Evolutionary conservation across 768 basidiomycete genomes (phyloP).

Genomic region (Suillus plorans): DNA sequence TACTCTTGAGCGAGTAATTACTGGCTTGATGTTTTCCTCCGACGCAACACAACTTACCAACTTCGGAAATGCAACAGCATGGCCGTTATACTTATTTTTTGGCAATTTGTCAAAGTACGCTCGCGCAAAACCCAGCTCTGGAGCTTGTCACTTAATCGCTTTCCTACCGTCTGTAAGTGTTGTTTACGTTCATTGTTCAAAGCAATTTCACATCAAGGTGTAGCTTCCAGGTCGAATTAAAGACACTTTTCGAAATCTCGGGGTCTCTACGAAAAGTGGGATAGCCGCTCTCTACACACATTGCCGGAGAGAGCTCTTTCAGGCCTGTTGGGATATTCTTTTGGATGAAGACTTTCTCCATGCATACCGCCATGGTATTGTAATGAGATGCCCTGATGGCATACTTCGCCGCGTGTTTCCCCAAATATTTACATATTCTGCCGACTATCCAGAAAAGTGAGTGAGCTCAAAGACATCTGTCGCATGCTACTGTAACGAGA

Average conservation of each 20-base stretch:
- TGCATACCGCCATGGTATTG: constrained; percentile 16
- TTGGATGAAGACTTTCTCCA: constrained; percentile 17
- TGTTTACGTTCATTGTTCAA: too few relatives aligned
- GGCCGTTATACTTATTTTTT: constrained; percentile 21
- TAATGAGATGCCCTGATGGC: constrained; percentile 14
- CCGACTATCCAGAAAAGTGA: constrained; percentile 22
- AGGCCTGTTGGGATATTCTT: constrained; percentile 6
- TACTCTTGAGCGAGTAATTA: constrained; percentile 10
- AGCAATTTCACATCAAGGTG: too few relatives aligned
- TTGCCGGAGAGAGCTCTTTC: constrained; percentile 17
- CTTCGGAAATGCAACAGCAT: constrained; percentile 7
- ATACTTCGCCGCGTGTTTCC: constrained; percentile 16
- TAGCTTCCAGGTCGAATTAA: background rate
- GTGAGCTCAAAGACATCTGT: background rate
- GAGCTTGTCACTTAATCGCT: constrained; percentile 15
- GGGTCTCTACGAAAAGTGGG: background rate
- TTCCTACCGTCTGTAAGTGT: constrained; percentile 12
- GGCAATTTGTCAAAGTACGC: constrained; percentile 20
- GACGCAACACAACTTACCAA: constrained; percentile 7
- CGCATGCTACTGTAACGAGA: too few relatives aligned
- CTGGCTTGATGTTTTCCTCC: constrained; percentile 10
- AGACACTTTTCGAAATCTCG: background rate
- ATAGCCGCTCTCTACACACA: constrained; percentile 7
- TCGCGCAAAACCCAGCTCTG: constrained; percentile 6
- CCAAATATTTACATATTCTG: constrained; percentile 17